phyloP scores from a whole-genome alignment of 768 basidiomycete genomes.

The Fistulinella prunicolor region DNA sequence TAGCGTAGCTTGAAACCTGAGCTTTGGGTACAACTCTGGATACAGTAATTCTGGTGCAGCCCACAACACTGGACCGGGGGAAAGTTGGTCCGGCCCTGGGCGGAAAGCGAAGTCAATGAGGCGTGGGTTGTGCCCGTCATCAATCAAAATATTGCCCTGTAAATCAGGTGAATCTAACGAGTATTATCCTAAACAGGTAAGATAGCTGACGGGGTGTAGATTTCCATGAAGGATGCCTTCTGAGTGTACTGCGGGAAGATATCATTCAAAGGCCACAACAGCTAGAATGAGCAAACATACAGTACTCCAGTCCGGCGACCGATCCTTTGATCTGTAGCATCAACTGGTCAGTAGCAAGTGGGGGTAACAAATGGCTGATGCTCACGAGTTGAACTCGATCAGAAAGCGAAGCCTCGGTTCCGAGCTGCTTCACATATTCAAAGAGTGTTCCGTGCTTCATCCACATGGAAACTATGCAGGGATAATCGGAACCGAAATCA shows the following conservation, averaged over 20 bases:
- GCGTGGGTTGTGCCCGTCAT: neutral
- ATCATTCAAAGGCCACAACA: neutral
- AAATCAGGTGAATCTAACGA: neutral
- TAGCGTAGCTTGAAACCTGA: too few species aligned
- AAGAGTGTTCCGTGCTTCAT: constrained; percentile 3
- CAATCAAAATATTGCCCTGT: constrained; percentile 5
- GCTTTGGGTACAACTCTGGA: too few species aligned
- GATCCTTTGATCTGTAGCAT: neutral
- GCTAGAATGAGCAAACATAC: neutral
- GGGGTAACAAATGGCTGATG: neutral
- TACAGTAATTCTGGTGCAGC: too few species aligned
- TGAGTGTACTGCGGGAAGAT: neutral
- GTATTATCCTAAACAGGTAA: neutral
- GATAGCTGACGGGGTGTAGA: constrained; percentile 4
- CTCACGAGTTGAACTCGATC: constrained; percentile 1
- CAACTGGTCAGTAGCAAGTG: neutral
- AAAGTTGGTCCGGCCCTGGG: too few species aligned
- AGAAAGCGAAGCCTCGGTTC: neutral
- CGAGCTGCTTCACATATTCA: neutral
- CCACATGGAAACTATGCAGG: constrained; percentile 7
- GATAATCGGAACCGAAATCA: constrained; percentile 4
- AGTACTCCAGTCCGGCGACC: neutral
- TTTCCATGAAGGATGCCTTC: neutral
- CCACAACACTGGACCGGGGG: too few species aligned
- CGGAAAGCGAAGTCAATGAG: constrained; percentile 5